A percentile compares a stretch with the other conserved stretches of the same genome.
Conservation (phyloP, 495 filamentous ascomycete genomes). For the Tuber borchii region DNA sequence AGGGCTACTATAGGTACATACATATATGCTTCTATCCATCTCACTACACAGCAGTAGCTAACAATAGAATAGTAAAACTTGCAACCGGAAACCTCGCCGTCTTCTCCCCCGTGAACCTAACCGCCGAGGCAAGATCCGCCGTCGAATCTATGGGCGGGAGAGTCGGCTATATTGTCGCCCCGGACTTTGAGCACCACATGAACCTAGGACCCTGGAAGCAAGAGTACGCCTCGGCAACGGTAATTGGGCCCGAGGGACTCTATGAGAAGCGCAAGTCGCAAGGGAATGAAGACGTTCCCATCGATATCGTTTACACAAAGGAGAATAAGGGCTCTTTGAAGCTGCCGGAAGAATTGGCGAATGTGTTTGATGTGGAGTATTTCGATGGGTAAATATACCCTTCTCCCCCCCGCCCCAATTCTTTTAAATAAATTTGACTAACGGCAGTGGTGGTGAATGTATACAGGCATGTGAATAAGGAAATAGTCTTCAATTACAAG, state of each 20-base stretch:
- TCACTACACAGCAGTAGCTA: not conserved
- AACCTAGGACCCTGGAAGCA: constrained; percentile 75
- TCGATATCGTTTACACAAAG: constrained; percentile 61
- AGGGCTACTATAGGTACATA: constrained; percentile 71
- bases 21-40: constrained; percentile 12
- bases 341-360: constrained; percentile 76
- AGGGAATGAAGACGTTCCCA: constrained; percentile 59
- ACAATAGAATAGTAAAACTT: constrained; percentile 46
- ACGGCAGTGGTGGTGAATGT: not conserved
- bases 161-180: constrained; percentile 76
- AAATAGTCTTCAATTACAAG: constrained; percentile 79
- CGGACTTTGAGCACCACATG: constrained; percentile 90
- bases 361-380: constrained; percentile 69
- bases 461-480: constrained; percentile 63
- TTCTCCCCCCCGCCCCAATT: not conserved
- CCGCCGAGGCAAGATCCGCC: constrained; percentile 61
- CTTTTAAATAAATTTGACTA: not conserved
- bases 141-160: constrained; percentile 60
- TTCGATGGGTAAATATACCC: constrained; percentile 49
- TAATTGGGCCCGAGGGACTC: constrained; percentile 80
- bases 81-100: constrained; percentile 70
- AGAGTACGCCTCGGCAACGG: constrained; percentile 58
- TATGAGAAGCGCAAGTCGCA: constrained; percentile 69
- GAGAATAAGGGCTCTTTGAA: constrained; percentile 49
- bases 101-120: constrained; percentile 83